phyloP scores from a whole-genome alignment of 257 asterid species.

The Cinchona pubescens region DNA sequence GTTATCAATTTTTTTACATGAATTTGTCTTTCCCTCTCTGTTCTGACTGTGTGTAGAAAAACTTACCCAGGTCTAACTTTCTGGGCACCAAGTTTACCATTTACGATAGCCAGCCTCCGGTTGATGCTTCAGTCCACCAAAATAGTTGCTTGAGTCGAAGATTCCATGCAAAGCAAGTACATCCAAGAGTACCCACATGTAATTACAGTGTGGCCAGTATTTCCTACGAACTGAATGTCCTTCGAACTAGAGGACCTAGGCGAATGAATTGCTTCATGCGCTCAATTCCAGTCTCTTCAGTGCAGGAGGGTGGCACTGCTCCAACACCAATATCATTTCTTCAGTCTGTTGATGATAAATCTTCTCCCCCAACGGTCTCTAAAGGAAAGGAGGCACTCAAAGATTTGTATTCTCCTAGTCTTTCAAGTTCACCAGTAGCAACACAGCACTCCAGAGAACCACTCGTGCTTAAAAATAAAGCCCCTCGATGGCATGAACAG shows the following conservation, averaged over 20 bases:
- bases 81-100: conserved; percentile 89
- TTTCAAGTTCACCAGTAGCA: conserved; percentile 12
- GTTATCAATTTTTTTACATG: not conserved
- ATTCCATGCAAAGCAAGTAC: conserved; percentile 63
- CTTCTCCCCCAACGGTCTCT: conserved; percentile 15
- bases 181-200: conserved; percentile 74
- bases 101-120: conserved; percentile 75
- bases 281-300: conserved; percentile 67
- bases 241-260: conserved; percentile 91
- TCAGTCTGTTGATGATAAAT: conserved; percentile 34
- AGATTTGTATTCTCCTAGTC: conserved; percentile 28
- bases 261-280: conserved; percentile 77
- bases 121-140: conserved; percentile 40
- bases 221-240: conserved; percentile 81
- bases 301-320: conserved; percentile 82
- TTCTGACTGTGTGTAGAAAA: conserved; percentile 8
- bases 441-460: conserved; percentile 28
- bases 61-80: conserved; percentile 70
- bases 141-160: conserved; percentile 53
- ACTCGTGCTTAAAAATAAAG: conserved; percentile 71
- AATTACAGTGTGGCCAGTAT: conserved; percentile 60
- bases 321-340: conserved; percentile 77
- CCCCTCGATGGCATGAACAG: conserved; percentile 96
- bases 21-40: not conserved
- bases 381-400: conserved; percentile 36